Conservation (phyloP, 2,329 filamentous ascomycete species). For the Venturia pyrina region DNA sequence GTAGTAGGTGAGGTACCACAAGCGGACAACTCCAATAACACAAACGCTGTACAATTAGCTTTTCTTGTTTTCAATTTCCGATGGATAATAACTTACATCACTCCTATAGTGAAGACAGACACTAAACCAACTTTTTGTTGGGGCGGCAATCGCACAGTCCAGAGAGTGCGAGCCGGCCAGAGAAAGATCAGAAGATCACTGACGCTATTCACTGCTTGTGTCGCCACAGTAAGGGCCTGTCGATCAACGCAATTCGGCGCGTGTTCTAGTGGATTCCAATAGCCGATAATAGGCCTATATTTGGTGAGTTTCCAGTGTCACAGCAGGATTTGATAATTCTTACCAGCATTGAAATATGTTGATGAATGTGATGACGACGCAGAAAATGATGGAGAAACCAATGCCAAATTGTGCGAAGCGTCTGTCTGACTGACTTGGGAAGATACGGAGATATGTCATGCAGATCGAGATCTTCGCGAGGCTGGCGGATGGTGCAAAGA, state of each 20-base stretch:
- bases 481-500: constrained; percentile 10
- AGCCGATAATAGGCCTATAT: not conserved
- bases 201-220: constrained; percentile 23
- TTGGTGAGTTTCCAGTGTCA: not conserved
- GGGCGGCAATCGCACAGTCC: constrained; percentile 20
- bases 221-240: constrained; percentile 17
- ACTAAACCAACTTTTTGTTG: constrained; percentile 22
- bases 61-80: not conserved
- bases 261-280: not conserved
- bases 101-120: constrained; percentile 23
- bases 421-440: constrained; percentile 8
- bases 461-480: constrained; percentile 13
- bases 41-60: constrained; percentile 17
- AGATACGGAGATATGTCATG: constrained; percentile 12
- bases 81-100: constrained; percentile 17
- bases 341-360: constrained; percentile 13
- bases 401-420: constrained; percentile 10
- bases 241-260: constrained; percentile 19
- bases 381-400: constrained; percentile 6
- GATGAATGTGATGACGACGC: constrained; percentile 6
- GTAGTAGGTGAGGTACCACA: constrained; percentile 22
- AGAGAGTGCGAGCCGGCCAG: constrained; percentile 23
- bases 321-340: not conserved
- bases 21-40: constrained; percentile 21
- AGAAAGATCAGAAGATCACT: constrained; percentile 26